phyloP scores from a whole-genome alignment of 306 rosid genomes.

The Macrotyloma uniflorum region DNA sequence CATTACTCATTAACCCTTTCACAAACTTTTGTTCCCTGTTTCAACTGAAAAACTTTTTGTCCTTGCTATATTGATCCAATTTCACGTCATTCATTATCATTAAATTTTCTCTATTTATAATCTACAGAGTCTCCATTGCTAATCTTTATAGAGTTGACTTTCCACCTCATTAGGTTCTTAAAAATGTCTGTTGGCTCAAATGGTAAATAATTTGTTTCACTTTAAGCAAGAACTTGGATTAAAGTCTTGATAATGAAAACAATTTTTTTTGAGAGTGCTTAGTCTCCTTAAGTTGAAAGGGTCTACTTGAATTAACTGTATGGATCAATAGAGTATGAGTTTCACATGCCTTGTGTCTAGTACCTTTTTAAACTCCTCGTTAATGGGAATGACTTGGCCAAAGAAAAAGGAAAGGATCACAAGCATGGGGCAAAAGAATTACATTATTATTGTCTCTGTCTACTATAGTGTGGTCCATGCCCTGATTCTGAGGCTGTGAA shows the following conservation, averaged over 20 bases:
- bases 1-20: too few relatives aligned
- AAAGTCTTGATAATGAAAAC: not conserved
- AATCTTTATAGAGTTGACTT: constrained; percentile 15
- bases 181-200: not conserved
- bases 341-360: not conserved
- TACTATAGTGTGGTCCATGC: constrained; percentile 20
- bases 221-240: not conserved
- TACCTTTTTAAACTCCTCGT: not conserved
- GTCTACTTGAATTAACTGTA: not conserved
- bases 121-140: not conserved
- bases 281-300: too few relatives aligned
- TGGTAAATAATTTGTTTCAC: not conserved
- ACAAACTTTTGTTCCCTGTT: not conserved
- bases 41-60: not conserved
- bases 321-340: not conserved
- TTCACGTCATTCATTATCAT: constrained; percentile 10
- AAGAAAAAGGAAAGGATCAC: not conserved
- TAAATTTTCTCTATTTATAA: not conserved
- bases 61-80: constrained; percentile 15
- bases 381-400: constrained; percentile 16
- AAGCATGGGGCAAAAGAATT: not conserved
- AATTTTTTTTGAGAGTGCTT: not conserved
- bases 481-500: constrained; percentile 29
- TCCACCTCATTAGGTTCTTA: constrained; percentile 13
- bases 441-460: constrained; percentile 5